Evolutionary conservation across 2,329 filamentous ascomycete species (phyloP), one percentile per base, ranked within the genome.

Genomic region (Aspergillus hiratsukae): DNA sequence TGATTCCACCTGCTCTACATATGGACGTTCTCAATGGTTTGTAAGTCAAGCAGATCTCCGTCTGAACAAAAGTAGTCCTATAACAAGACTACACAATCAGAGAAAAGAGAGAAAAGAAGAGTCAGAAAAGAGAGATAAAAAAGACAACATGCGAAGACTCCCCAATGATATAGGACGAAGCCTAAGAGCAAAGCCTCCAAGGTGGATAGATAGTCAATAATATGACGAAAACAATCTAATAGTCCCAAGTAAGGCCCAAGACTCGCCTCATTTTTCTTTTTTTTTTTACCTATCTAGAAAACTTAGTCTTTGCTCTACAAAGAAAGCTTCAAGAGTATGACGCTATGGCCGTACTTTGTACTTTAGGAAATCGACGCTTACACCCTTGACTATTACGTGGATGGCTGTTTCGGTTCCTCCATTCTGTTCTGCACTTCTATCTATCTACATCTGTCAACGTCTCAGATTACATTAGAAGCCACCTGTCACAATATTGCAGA

Each of bases 161-260:
- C 41, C 48, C 3, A 51, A n/a, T 46, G 49, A 49, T 31, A 48
- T 27, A 25, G 50, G 29, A 45, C 40, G 31, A 35, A 49, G 31
- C 40, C 31, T 54, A 45, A 59, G 31, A 17, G 14, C 31, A 59
- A 51, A 57, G n/a, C n/a, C n/a, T n/a, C n/a, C n/a, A n/a, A n/a
- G 41, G 41, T 45, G 41, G 41, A 45, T 45, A 23, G 41, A 45
- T 45, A 23, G 41, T 23, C 10, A 46, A 46, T 23, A 46, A 25
- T 23, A 25, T 23, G 21, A 46, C 43, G 52, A 56, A 60, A 50
- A 56, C 51, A 43, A 51, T 52, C 56, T 54, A 60, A 62, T 62
- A 58, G 56, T n/a, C 60, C 53, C 58, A 62, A 58, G 58, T 54
- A 62, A 61, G 59, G 57, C 53, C 53, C 52, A 48, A 52, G 51